Conservation (phyloP, 257 asterid genomes). For the Lantana camara region DNA sequence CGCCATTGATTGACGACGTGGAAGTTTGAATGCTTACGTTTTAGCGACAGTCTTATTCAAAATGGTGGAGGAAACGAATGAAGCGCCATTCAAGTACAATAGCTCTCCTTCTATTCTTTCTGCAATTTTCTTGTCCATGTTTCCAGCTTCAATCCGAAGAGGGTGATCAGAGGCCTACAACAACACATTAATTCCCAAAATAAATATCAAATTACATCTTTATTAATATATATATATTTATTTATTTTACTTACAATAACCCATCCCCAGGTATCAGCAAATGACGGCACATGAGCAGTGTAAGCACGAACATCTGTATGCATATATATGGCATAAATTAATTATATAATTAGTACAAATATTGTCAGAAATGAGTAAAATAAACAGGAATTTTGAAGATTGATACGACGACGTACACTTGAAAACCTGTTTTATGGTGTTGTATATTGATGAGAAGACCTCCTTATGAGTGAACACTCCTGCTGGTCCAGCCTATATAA, state of each 20-base stretch:
- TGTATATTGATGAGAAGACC: conserved; percentile 92
- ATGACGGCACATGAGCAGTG: conserved; percentile 97
- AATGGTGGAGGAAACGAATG: conserved; percentile 87
- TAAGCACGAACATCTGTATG: conserved; percentile 81
- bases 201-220: too few species aligned
- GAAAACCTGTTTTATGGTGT: conserved; percentile 89
- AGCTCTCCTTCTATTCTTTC: conserved; percentile 89
- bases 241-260: conserved; percentile 51
- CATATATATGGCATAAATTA: background rate
- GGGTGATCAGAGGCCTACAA: conserved; percentile 87
- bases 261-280: conserved; percentile 99
- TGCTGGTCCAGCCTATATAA: conserved; percentile 87
- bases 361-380: background rate
- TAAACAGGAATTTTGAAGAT: background rate
- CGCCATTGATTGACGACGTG: too few species aligned
- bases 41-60: conserved; percentile 82
- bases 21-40: conserved; percentile 45
- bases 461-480: conserved; percentile 91
- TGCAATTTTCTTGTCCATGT: conserved; percentile 80
- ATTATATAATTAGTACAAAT: background rate
- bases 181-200: too few species aligned
- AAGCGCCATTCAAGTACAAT: conserved; percentile 79
- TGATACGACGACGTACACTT: conserved; percentile 55
- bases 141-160: conserved; percentile 73
- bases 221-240: too few species aligned